A percentile compares a stretch with the other conserved stretches of the same genome.
Conservation (phyloP, 176 grass and related monocot genomes). For the Themeda triandra region DNA sequence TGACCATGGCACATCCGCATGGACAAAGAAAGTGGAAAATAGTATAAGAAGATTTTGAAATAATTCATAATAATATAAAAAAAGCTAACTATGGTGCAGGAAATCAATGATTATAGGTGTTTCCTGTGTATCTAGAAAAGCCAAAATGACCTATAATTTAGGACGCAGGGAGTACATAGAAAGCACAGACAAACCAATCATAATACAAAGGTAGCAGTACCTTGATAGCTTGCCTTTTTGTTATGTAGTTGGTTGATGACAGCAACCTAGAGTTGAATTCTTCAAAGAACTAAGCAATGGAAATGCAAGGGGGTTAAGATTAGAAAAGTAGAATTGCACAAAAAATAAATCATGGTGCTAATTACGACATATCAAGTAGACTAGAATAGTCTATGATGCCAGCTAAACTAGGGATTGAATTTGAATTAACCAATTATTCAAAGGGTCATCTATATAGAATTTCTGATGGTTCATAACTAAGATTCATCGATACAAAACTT, state of each 20-base stretch:
- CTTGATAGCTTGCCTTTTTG: conserved; percentile 97
- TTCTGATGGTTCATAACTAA: neutral
- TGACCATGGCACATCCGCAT: neutral
- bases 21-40: neutral
- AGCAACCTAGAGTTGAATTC: conserved; percentile 94
- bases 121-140: no score
- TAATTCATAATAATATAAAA: neutral
- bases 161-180: no score
- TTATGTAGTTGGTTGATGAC: conserved; percentile 86
- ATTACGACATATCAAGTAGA: neutral
- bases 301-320: conserved; percentile 28
- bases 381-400: conserved; percentile 8
- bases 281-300: conserved; percentile 64
- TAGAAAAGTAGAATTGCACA: conserved; percentile 12
- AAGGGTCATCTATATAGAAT: neutral
- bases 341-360: conserved; percentile 3
- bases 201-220: conserved; percentile 36
- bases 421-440: neutral
- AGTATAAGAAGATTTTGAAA: conserved; percentile 11
- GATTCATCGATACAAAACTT: neutral
- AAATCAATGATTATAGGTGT: neutral
- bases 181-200: neutral
- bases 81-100: neutral
- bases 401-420: neutral
- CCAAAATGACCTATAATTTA: no score